Conservation (phyloP, 202 grass and related monocot species). For the Zizania palustris region DNA sequence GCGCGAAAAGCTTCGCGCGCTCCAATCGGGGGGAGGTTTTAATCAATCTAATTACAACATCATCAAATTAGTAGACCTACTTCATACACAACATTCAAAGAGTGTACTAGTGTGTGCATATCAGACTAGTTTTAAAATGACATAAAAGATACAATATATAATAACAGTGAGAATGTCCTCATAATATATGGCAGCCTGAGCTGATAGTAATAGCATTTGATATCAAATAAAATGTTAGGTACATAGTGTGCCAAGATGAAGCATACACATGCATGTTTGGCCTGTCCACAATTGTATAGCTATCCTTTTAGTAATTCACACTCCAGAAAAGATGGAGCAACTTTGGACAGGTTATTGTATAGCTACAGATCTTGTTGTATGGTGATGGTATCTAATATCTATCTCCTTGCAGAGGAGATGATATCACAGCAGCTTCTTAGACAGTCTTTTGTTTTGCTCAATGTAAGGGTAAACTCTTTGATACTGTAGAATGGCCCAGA, state of each 20-base stretch:
- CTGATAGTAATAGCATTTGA: no score
- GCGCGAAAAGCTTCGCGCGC: no score
- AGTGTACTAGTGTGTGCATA: no score
- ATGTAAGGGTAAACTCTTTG: slow-evolving; percentile 60
- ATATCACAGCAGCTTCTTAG: slow-evolving; percentile 45
- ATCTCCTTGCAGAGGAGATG: not conserved
- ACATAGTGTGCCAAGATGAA: not conserved
- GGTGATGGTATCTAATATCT: slow-evolving; percentile 3
- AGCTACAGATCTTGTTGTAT: slow-evolving; percentile 1
- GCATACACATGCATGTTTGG: not conserved
- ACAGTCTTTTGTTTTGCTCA: slow-evolving; percentile 43
- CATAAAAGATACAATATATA: no score
- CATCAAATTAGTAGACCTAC: no score
- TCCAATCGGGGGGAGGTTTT: no score
- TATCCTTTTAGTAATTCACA: not conserved
- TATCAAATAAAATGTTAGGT: not conserved
- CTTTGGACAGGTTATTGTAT: not conserved
- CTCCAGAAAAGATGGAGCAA: not conserved
- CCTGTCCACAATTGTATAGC: not conserved
- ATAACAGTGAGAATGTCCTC: no score
- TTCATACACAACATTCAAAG: no score
- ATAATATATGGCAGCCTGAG: no score
- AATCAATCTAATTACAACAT: no score
- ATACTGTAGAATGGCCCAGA: slow-evolving; percentile 65
- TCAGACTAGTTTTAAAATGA: no score